Base-by-base conservation (phyloP, 2,329 filamentous ascomycete genomes). In the Colletotrichum sp. region DNA sequence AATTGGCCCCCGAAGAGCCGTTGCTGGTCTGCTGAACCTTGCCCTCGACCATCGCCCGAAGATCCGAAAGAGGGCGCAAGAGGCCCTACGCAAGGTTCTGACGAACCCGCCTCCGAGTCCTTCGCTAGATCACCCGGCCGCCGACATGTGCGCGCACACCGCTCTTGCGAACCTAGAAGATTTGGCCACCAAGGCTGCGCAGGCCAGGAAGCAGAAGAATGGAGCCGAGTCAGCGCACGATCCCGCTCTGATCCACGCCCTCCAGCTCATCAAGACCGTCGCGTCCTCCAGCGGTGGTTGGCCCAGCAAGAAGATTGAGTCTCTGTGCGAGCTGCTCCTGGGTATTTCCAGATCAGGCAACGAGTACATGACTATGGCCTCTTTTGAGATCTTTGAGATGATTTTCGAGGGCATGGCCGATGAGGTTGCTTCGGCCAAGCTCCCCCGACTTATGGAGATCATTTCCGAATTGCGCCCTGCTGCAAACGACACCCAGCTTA, bases 381-480 rank as follows among this genome's bases (percentile, higher is more conserved):
- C 96, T 0, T 98, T 99, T 80, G 96, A 98, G 78, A 96, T 98
- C 6, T 99, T 99, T 80, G 97, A 99, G 84, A 94, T 98, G 83
- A 98, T 98, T 60, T 98, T 99, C 79, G 94, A 94, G 80, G 94
- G 96, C 9, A 96, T 99, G 94, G 91, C 89, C n/a, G 94, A 96
- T 78, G 95, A 98, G 79, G 90, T 96, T 65, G 95, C 96, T 0
- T 97, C 96, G 4, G 91, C 95, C 1, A 99, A 98, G 85, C 89
- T 99, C 15, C 96, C 96, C 4, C 92, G 95, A 72, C 90, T 99
- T 15, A 90, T 98, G 80, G 96, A 98, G 78, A 96, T 97, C 68
- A 98, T 99, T 79, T 93, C 94, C 15, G 96, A 98, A 83, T 87
- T 99, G 78, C 95, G 96, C 79, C 97, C 97, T 10, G 95, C 96